Conservation (phyloP, 2,329 filamentous ascomycete species). For the Penicillium italicum region DNA sequence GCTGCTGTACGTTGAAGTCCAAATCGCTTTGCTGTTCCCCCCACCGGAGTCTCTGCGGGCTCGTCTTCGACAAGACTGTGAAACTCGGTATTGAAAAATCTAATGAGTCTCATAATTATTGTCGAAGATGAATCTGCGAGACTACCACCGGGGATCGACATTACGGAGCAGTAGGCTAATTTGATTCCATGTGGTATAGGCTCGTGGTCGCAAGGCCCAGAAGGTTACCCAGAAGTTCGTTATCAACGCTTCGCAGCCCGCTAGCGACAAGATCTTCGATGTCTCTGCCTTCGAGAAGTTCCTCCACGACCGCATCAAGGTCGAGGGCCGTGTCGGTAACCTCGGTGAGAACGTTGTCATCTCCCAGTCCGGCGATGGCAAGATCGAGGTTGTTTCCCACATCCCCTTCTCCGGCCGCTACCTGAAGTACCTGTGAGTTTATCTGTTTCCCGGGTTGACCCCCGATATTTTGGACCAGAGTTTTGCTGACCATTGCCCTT, state of each 20-base stretch:
- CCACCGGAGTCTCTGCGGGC: slow-evolving; percentile 31
- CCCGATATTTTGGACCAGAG: not conserved
- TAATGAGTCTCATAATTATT: slow-evolving; percentile 8
- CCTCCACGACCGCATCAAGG: slow-evolving; percentile 99
- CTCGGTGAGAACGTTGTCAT: slow-evolving; percentile 90
- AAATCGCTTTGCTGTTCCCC: slow-evolving; percentile 92
- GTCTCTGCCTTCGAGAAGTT: slow-evolving; percentile 99
- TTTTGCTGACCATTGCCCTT: slow-evolving; percentile 5
- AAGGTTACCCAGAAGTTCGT: slow-evolving; percentile 68
- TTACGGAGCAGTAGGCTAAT: slow-evolving; percentile 91
- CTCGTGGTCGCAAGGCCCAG: slow-evolving; percentile 46
- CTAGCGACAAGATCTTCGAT: slow-evolving; percentile 99
- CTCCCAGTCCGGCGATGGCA: slow-evolving; percentile 87
- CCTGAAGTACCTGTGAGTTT: slow-evolving; percentile 95
- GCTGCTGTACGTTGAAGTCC: slow-evolving; percentile 70
- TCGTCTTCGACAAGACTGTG: not conserved
- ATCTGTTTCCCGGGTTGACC: not conserved
- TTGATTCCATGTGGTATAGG: slow-evolving; percentile 49
- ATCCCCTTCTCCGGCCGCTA: slow-evolving; percentile 98
- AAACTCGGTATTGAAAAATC: slow-evolving; percentile 24
- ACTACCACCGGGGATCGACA: slow-evolving; percentile 26
- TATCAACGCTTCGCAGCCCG: slow-evolving; percentile 98
- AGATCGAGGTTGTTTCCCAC: slow-evolving; percentile 96
- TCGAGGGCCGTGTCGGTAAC: slow-evolving; percentile 93
- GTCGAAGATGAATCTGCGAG: slow-evolving; percentile 4